Evolutionary conservation across 352 stramenopile species (phyloP).

Genomic region (Phytophthora citrophthora): DNA sequence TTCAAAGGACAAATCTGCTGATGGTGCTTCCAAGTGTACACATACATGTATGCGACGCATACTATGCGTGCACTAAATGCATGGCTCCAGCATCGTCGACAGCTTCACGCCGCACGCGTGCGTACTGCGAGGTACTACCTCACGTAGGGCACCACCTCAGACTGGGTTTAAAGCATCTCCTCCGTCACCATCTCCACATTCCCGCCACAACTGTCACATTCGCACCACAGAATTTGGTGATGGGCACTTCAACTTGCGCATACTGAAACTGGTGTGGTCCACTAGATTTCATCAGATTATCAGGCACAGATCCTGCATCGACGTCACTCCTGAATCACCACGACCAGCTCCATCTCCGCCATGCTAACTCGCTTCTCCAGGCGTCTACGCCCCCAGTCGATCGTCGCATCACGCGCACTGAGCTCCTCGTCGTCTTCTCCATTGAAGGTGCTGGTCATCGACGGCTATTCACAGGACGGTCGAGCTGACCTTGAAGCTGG

Average conservation of each 20-base stretch:
- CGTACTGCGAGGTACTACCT: neutral
- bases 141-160: no score
- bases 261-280: conserved; percentile 19
- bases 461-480: conserved; percentile 77
- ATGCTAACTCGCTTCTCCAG: conserved; percentile 33
- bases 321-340: conserved; percentile 25
- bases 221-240: conserved; percentile 2
- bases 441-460: conserved; percentile 76
- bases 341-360: neutral
- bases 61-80: no score
- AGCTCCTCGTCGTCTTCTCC: conserved; percentile 42
- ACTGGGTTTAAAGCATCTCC: neutral
- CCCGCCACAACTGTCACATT: conserved; percentile 17
- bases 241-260: conserved; percentile 34
- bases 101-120: neutral
- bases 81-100: neutral
- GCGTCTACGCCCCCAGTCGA: conserved; percentile 12
- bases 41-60: no score
- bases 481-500: conserved; percentile 69
- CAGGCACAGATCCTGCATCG: neutral
- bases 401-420: conserved; percentile 21
- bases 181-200: conserved; percentile 26
- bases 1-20: no score
- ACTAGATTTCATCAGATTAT: conserved; percentile 22
- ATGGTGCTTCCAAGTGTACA: no score